Conservation (phyloP, 345 rosid genomes). For the Heritiera littoralis region DNA sequence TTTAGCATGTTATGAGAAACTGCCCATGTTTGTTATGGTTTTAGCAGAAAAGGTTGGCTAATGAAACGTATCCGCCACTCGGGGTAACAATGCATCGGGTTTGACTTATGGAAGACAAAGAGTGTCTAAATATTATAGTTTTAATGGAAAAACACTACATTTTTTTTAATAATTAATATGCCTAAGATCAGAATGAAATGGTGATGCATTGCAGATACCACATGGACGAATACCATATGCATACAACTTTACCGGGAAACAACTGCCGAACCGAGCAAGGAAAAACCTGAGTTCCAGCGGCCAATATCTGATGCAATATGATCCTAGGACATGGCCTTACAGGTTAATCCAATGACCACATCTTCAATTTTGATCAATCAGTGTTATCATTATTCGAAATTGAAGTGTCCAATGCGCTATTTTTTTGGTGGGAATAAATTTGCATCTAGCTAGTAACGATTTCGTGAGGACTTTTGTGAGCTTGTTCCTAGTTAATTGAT, state of each 20-base stretch:
- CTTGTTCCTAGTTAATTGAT: not conserved
- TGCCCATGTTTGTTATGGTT: not conserved
- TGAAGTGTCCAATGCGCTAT: not conserved
- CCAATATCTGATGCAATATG: not conserved
- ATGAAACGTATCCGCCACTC: not conserved
- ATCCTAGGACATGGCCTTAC: conserved; percentile 8
- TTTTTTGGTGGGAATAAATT: not conserved
- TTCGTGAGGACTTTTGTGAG: not conserved
- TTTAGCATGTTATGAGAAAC: not conserved
- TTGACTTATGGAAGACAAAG: not conserved
- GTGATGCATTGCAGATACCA: conserved; percentile 4
- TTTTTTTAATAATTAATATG: too few species aligned
- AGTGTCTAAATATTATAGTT: not conserved
- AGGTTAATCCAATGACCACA: not conserved
- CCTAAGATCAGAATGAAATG: not conserved
- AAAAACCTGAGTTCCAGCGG: not conserved
- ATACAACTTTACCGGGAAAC: not conserved
- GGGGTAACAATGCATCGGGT: not conserved
- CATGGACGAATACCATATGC: not conserved
- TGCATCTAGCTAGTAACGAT: not conserved
- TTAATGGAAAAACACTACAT: not conserved
- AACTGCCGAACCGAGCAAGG: not conserved
- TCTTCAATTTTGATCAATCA: not conserved
- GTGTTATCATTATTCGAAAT: not conserved
- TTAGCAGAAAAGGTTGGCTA: not conserved